Percentiles rank a stretch among this genome's conserved stretches.
Evolutionary conservation across 768 basidiomycete species (phyloP).

Genomic region (Russula abietina): DNA sequence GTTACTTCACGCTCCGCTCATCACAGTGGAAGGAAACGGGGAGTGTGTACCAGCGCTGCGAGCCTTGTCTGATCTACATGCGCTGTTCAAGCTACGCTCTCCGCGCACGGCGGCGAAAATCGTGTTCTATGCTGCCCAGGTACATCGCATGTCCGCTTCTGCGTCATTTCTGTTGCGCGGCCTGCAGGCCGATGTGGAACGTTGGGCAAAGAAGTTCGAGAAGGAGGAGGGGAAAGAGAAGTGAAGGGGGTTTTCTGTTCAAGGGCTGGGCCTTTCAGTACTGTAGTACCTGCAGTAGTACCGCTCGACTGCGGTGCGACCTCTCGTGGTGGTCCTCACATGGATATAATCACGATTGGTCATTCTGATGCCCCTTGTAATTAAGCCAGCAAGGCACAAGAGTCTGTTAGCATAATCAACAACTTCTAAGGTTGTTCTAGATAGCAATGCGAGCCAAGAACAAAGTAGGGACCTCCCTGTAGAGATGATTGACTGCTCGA

Average conservation of each 20-base stretch:
- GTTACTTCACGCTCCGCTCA: conserved; percentile 44
- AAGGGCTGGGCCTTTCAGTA: too few relatives aligned
- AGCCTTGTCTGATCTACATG: conserved; percentile 50
- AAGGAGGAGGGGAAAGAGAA: background rate
- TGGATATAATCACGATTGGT: too few relatives aligned
- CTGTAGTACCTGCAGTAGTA: too few relatives aligned
- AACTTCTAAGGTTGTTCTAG: too few relatives aligned
- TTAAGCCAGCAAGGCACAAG: too few relatives aligned
- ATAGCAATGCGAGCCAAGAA: too few relatives aligned
- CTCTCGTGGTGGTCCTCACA: too few relatives aligned
- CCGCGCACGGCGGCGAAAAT: conserved; percentile 52
- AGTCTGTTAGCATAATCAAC: too few relatives aligned
- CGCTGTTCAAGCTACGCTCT: conserved; percentile 34
- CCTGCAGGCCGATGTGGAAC: conserved; percentile 9
- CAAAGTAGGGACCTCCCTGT: too few relatives aligned
- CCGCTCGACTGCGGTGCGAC: too few relatives aligned
- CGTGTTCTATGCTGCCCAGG: conserved; percentile 62
- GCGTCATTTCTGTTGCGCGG: background rate
- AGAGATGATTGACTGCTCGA: too few relatives aligned
- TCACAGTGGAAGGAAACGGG: conserved; percentile 29
- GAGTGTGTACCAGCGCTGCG: conserved; percentile 42
- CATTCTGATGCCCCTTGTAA: too few relatives aligned
- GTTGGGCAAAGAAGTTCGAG: conserved; percentile 12
- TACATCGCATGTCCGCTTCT: conserved; percentile 24
- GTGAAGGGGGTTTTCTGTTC: background rate